Base-by-base conservation (phyloP, 176 grass and related monocot species). In the Dendrocalamus sinicus region DNA sequence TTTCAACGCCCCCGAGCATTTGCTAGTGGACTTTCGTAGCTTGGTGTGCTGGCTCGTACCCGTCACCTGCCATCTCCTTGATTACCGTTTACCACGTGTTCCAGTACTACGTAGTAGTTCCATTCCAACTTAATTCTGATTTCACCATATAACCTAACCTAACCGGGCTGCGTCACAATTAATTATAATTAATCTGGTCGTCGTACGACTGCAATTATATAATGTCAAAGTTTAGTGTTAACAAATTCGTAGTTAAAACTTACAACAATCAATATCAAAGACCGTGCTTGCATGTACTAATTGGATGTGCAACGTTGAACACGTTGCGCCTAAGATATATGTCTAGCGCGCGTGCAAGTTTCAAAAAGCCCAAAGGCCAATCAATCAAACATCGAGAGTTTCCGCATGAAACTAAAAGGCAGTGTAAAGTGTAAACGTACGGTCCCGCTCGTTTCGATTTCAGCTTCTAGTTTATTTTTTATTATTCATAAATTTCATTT, bases 91-190 rank as follows among this genome's bases (percentile, higher is more conserved):
- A 79, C 55, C 55, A 26, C 14, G 44, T 17, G 22, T 32, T 35
- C 12, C 1, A 43, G 6, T 16, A 53, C 19, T 5, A 12, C 22
- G 4, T 81, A 12, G 15, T 39, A 4, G 70, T 59, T 78, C 35
- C 6, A 5, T 71, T 83, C 57, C 73, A 90, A 73, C 79, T 82
- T 78, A 23, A 44, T 83, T 61, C 5, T n/a, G 8, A 11, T n/a
- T 19, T 1, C 16, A 51, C 52, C 12, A 19, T 64, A 30, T 63
- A 19, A 84, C 5, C 44, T 55, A 86, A 55, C 43, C 6, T 61
- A 76, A 22, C 37, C 32, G 22, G 45, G 35, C 72, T 51, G n/a
- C 5, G 19, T 77, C 83, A 55, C 39, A 8, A 15, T 26, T 62
- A 70, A 70, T 37, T 77, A 40, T 1, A 37, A 45, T 2, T 17